Conservation (phyloP, 1,284 basidiomycete genomes). For the Anthracocystis panici-leucophaei region DNA sequence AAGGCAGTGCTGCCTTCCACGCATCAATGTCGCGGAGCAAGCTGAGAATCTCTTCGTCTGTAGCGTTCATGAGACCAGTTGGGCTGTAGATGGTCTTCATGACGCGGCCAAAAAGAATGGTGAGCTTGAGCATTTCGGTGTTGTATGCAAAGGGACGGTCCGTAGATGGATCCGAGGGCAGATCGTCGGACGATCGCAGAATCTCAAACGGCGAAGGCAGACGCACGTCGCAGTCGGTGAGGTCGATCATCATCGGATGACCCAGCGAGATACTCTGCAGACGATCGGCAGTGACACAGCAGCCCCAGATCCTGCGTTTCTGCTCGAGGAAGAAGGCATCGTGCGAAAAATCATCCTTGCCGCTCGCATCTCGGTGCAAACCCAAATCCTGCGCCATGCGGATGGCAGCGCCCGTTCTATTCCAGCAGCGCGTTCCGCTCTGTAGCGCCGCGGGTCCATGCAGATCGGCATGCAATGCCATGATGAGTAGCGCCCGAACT, state of each 20-base stretch:
- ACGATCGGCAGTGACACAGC: conserved; percentile 64
- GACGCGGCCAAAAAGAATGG: conserved; percentile 65
- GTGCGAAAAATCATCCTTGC: conserved; percentile 57
- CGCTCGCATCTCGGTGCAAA: conserved; percentile 62
- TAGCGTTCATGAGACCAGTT: conserved; percentile 65
- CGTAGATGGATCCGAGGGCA: conserved; percentile 44
- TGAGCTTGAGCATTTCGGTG: conserved; percentile 66
- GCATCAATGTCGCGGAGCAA: conserved; percentile 62
- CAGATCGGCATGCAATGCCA: conserved; percentile 78
- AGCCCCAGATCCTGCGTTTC: conserved; percentile 64
- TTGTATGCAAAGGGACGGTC: conserved; percentile 64
- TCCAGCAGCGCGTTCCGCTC: conserved; percentile 68
- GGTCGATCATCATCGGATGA: conserved; percentile 62
- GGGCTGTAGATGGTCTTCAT: conserved; percentile 68
- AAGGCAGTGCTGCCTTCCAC: conserved; percentile 58
- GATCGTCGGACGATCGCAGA: conserved; percentile 52
- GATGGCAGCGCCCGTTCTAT: conserved; percentile 64
- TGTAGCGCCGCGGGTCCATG: conserved; percentile 70
- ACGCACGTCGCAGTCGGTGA: conserved; percentile 66
- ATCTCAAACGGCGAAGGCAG: conserved; percentile 64
- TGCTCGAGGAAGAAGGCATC: conserved; percentile 63
- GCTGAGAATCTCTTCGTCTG: conserved; percentile 62
- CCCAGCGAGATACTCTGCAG: conserved; percentile 59
- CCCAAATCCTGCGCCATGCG: conserved; percentile 67
- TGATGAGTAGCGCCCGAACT: conserved; percentile 86